Evolutionary conservation across 2,329 filamentous ascomycete species (phyloP).

Genomic region (Fusarium pseudocircinatum): DNA sequence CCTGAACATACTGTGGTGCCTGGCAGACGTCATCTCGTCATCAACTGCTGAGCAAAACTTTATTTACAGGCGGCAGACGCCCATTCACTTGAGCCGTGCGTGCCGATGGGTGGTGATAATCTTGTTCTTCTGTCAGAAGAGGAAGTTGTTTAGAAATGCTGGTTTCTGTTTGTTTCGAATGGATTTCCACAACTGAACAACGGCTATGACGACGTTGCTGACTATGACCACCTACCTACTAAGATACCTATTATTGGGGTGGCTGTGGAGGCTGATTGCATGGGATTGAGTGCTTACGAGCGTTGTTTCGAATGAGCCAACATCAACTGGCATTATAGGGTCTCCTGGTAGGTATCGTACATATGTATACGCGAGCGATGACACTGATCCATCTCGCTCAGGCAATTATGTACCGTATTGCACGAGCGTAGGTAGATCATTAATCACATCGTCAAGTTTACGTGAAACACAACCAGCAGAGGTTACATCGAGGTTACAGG

Average conservation of each 20-base stretch:
- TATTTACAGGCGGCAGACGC: conserved; percentile 9
- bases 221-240: neutral
- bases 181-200: conserved; percentile 24
- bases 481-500: conserved; percentile 28
- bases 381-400: neutral
- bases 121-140: neutral
- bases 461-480: conserved; percentile 22
- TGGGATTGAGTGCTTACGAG: conserved; percentile 42
- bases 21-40: conserved; percentile 32
- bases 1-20: conserved; percentile 24
- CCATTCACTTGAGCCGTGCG: conserved; percentile 14
- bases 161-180: neutral
- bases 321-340: neutral
- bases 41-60: conserved; percentile 16
- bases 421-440: conserved; percentile 2
- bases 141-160: neutral
- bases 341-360: neutral
- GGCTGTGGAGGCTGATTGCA: conserved; percentile 19
- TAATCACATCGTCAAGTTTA: conserved; percentile 1
- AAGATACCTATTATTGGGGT: neutral
- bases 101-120: conserved; percentile 9
- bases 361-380: neutral
- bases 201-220: conserved; percentile 8
- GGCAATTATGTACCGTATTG: neutral
- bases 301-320: conserved; percentile 27